Evolutionary conservation across 805 yeast genomes (phyloP), one percentile per base, ranked within the genome.

Genomic region (Nakazawaea siamensis): DNA sequence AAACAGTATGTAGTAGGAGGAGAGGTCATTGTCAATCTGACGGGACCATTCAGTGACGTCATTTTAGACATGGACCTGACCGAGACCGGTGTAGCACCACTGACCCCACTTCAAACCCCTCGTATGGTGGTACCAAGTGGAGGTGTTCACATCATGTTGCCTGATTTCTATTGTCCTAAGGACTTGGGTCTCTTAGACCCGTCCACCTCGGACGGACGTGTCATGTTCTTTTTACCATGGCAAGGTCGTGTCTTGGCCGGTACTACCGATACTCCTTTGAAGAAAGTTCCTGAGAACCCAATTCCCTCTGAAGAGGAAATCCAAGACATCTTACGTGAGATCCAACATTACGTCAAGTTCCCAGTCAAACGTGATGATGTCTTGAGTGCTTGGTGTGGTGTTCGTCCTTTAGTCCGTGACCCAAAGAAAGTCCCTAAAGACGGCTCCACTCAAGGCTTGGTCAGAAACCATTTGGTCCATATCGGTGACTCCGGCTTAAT

Each of bases 211-310:
- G 97, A 88, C 55, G 97, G 97, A 39, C 77, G 97, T 60, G 97
- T 88, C 35, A 83, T 90, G 82, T 88, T 88, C 64, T 88, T 90
- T 67, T 68, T 88, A 57, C 97, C 97, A 48, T 88, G 97, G 97
- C 96, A 87, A 66, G 95, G 96, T 5, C 83, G 87, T 57, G 94
- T 88, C 23, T 68, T 88, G 45, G 96, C 95, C 39, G 97, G 97
- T 55, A 88, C 97, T 42, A 88, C 97, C 37, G 97, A 88, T 63
- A 80, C 85, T 34, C 94, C 96, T 29, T 60, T 80, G 62, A 73
- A 71, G 43, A 64, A 66, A 44, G 75, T 80, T 36, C 84, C 85
- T 29, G 76, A 68, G 46, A 75, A 70, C 51, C 97, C 97, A 38
- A 70, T 76, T 33, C 95, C 97, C 19, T 66, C 79, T 28, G 96